These are phyloP conservation scores for Xerocomellus dryophilus DNA, from an alignment of 768 basidiomycete genomes.

Conservation along the genomic window DNA sequence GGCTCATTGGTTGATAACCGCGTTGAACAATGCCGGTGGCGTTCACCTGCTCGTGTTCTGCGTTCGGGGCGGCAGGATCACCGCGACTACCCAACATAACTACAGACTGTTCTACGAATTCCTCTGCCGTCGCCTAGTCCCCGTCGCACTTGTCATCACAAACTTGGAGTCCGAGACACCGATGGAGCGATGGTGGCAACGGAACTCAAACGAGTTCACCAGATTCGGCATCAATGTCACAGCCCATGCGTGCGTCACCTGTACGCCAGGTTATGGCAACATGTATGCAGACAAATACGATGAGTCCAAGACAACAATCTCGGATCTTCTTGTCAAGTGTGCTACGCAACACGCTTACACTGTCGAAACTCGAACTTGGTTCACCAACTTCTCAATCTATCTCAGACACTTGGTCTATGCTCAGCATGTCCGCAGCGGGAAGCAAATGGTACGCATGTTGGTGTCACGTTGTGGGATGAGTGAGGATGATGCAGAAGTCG, in stretches of 20 bases:
- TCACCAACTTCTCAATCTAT: slow-evolving; percentile 23
- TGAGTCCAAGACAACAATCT: slow-evolving; percentile 31
- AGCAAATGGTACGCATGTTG: slow-evolving; percentile 27
- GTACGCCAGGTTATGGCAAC: slow-evolving; percentile 30
- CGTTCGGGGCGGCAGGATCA: slow-evolving; percentile 38
- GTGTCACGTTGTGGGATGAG: slow-evolving; percentile 26
- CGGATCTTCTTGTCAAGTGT: slow-evolving; percentile 24
- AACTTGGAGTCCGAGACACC: slow-evolving; percentile 35
- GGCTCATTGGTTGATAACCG: slow-evolving; percentile 31
- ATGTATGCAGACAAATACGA: slow-evolving; percentile 36
- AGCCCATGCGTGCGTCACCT: slow-evolving; percentile 33
- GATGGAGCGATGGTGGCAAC: slow-evolving; percentile 37
- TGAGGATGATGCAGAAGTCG: slow-evolving; percentile 17
- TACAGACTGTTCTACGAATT: slow-evolving; percentile 39
- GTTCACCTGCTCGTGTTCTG: slow-evolving; percentile 40
- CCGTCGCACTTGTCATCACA: slow-evolving; percentile 39
- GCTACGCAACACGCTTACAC: slow-evolving; percentile 17
- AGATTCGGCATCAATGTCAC: slow-evolving; percentile 20
- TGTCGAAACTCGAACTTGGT: slow-evolving; percentile 24
- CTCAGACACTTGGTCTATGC: slow-evolving; percentile 23
- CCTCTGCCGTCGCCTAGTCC: slow-evolving; percentile 38
- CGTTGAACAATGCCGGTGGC: slow-evolving; percentile 29
- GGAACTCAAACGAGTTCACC: slow-evolving; percentile 26
- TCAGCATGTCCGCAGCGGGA: slow-evolving; percentile 19
- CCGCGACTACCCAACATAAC: slow-evolving; percentile 33